A percentile compares a stretch with the other conserved stretches of the same genome.
These are phyloP conservation scores for Sporothrix curviconia DNA, from an alignment of 2,329 filamentous ascomycete species.

Conservation along the genomic window DNA sequence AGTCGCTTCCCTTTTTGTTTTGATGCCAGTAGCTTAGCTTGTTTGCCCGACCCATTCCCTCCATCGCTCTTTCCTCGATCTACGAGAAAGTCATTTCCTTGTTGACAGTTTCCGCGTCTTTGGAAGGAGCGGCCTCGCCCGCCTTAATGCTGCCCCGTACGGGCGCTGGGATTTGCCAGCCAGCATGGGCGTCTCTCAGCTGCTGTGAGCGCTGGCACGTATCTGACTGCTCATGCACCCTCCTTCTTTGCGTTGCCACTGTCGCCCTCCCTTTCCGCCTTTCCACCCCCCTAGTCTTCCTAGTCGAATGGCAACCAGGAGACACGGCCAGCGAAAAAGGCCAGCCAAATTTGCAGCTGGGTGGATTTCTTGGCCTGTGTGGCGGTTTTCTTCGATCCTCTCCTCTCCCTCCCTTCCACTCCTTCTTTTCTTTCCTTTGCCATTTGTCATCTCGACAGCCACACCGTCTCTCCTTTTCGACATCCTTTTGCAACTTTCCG, in stretches of 20 bases:
- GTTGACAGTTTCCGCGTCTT: background rate
- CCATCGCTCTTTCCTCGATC: background rate
- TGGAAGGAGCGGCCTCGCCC: background rate
- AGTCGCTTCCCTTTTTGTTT: background rate
- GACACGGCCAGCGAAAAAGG: slow-evolving; percentile 3
- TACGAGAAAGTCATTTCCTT: slow-evolving; percentile 3
- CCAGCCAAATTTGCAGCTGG: slow-evolving; percentile 11
- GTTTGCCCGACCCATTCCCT: background rate
- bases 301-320: too few species aligned
- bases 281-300: too few species aligned
- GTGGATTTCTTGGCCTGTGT: slow-evolving; percentile 14
- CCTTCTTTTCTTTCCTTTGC: slow-evolving; percentile 6
- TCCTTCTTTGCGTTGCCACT: background rate
- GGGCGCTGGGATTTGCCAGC: background rate
- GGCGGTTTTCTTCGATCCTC: slow-evolving; percentile 14
- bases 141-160: too few species aligned
- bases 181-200: too few species aligned
- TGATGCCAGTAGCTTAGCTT: background rate
- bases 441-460: slow-evolving; percentile 1
- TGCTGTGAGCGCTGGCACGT: background rate
- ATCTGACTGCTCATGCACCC: background rate
- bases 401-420: slow-evolving; percentile 1
- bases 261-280: slow-evolving; percentile 6
- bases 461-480: slow-evolving; percentile 1
- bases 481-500: background rate